These are phyloP conservation scores for Apiosordaria backusii DNA, from an alignment of 495 filamentous ascomycete genomes.

Conservation along the genomic window DNA sequence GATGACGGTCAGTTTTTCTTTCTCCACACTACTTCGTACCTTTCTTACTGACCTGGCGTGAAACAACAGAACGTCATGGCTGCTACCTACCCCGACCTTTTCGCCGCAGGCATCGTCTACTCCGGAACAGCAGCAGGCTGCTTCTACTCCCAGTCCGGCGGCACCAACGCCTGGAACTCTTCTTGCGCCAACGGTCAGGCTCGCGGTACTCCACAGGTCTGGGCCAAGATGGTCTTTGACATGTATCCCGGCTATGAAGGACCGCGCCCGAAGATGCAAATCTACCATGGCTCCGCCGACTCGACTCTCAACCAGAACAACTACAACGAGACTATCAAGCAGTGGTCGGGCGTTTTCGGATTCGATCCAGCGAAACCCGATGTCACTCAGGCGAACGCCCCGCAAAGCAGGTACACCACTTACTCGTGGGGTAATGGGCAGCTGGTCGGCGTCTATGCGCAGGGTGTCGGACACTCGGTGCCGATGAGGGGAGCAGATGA, in stretches of 20 bases:
- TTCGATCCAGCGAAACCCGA: slow-evolving; percentile 20
- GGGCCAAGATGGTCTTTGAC: slow-evolving; percentile 40
- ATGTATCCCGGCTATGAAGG: slow-evolving; percentile 47
- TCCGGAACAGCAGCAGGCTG: slow-evolving; percentile 39
- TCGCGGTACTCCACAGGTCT: slow-evolving; percentile 35
- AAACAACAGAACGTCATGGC: slow-evolving; percentile 31
- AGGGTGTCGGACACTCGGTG: slow-evolving; percentile 27
- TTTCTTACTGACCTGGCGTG: background rate
- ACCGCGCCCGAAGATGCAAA: slow-evolving; percentile 46
- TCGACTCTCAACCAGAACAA: slow-evolving; percentile 41
- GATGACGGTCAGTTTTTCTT: slow-evolving; percentile 40
- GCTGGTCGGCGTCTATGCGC: slow-evolving; percentile 21
- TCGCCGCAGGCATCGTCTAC: slow-evolving; percentile 38
- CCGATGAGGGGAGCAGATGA: slow-evolving; percentile 24
- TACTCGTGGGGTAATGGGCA: slow-evolving; percentile 20
- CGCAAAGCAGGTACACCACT: slow-evolving; percentile 21
- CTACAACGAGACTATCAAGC: slow-evolving; percentile 49
- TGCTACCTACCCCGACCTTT: slow-evolving; percentile 42
- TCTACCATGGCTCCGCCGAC: slow-evolving; percentile 49
- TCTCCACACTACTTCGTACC: background rate
- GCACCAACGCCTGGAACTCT: slow-evolving; percentile 35
- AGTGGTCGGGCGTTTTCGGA: slow-evolving; percentile 50
- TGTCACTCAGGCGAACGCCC: slow-evolving; percentile 15
- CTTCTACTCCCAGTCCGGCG: slow-evolving; percentile 34
- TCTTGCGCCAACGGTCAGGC: slow-evolving; percentile 34